Conservation (phyloP, 257 asterid species). For the Salvia hispanica region DNA sequence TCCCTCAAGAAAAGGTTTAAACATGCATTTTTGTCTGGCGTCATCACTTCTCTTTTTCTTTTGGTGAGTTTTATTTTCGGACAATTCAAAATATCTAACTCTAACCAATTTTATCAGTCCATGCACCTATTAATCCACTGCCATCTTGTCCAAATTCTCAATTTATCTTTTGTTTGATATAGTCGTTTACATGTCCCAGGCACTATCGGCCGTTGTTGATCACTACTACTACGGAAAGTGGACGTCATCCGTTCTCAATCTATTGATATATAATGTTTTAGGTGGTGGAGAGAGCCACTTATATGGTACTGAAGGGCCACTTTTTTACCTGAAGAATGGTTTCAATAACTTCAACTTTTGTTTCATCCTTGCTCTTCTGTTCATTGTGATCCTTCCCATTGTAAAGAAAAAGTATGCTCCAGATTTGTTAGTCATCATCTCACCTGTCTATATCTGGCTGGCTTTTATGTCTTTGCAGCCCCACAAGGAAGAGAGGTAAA, state of each 20-base stretch:
- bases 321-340: constrained; percentile 82
- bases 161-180: constrained; percentile 14
- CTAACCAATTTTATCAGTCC: constrained; percentile 1
- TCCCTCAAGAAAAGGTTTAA: constrained; percentile 65
- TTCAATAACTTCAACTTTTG: constrained; percentile 93
- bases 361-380: constrained; percentile 83
- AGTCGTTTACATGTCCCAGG: constrained; percentile 51
- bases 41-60: constrained; percentile 55
- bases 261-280: constrained; percentile 76
- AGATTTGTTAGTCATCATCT: constrained; percentile 72
- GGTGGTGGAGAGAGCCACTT: constrained; percentile 99
- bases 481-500: constrained; percentile 98
- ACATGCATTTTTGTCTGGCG: constrained; percentile 67
- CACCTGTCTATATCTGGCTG: constrained; percentile 90
- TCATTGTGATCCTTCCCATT: constrained; percentile 69
- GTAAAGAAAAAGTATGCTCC: constrained; percentile 80
- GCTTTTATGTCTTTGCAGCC: constrained; percentile 98
- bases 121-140: constrained; percentile 16
- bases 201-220: constrained; percentile 72
- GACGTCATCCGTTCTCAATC: constrained; percentile 92
- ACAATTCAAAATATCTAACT: constrained; percentile 23
- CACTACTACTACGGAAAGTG: constrained; percentile 75
- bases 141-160: constrained; percentile 19
- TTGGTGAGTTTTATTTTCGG: constrained; percentile 55
- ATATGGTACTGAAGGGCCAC: constrained; percentile 89